A percentile compares a stretch with the other conserved stretches of the same genome.
Evolutionary conservation across 495 filamentous ascomycete species (phyloP).

Genomic region (Acidomyces sp.): DNA sequence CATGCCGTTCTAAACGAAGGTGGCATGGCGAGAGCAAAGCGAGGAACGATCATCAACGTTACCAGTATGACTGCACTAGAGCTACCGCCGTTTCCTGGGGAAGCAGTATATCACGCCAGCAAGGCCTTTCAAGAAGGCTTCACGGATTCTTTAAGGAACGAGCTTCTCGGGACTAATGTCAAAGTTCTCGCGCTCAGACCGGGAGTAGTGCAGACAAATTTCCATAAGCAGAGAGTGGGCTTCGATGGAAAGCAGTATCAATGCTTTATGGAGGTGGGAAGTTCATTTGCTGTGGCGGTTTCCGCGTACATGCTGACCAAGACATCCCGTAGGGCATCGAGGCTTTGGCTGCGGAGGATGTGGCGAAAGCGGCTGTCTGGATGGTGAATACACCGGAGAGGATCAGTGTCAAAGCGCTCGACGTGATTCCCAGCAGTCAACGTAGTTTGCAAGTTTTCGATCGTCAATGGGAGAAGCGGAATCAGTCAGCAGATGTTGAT

Average conservation of each 20-base stretch:
- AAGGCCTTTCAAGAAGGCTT: slow-evolving; percentile 32
- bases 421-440: slow-evolving; percentile 26
- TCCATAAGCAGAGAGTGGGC: slow-evolving; percentile 29
- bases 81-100: slow-evolving; percentile 28
- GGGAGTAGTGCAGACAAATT: slow-evolving; percentile 30
- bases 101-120: slow-evolving; percentile 32
- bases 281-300: too few species aligned
- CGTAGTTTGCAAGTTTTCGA: slow-evolving; percentile 16
- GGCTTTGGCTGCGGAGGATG: slow-evolving; percentile 25
- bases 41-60: slow-evolving; percentile 31
- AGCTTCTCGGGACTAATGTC: slow-evolving; percentile 28
- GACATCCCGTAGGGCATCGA: too few species aligned
- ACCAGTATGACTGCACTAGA: slow-evolving; percentile 30
- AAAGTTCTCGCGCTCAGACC: slow-evolving; percentile 29
- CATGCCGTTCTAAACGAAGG: slow-evolving; percentile 27
- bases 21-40: slow-evolving; percentile 21
- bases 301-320: too few species aligned
- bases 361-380: slow-evolving; percentile 25
- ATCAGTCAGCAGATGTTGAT: too few species aligned
- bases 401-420: slow-evolving; percentile 30
- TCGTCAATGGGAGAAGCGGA: slow-evolving; percentile 17
- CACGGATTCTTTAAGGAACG: slow-evolving; percentile 29
- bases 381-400: slow-evolving; percentile 25
- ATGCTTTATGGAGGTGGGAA: slow-evolving; percentile 26
- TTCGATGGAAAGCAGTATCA: slow-evolving; percentile 26